Evolutionary conservation across 306 rosid species (phyloP), one percentile per base, ranked within the genome.

Genomic region (Trifolium repens): DNA sequence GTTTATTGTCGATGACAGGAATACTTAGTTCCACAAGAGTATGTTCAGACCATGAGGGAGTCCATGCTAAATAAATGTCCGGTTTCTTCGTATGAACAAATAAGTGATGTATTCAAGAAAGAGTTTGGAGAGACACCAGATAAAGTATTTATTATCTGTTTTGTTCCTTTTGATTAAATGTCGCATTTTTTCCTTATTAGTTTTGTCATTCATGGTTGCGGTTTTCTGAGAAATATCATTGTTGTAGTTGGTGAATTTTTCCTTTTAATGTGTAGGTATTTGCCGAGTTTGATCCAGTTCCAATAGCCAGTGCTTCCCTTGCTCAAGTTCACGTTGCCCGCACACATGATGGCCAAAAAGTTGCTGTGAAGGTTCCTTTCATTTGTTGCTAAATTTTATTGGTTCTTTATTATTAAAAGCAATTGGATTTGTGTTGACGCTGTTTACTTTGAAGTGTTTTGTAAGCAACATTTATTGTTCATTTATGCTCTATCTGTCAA

Each of bases 251-350:
- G 73, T 85, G 74, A 81, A 44, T 42, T 82, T 70, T 70, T 63
- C 73, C 52, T 79, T 86, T 44, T 82, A 42, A 69, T 59, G 62
- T 83, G 91, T 83, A 94, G 99, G 68, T 94, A 50, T 94, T 87
- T 79, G 66, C 93, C 15, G 96, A 94, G 81, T 91, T 94, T 40
- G 91, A 92, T 73, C 93, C 91, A 58, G 80, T 80, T 74, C 99
- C 99, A 42, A 83, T 94, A 54, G 99, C 97, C 72, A 94, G 99
- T 75, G 99, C 96, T 66, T 94, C 99, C 67, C 99, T 94, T 77
- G 97, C 99, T 79, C 99, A 94, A 85, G 99, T 94, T 82, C 97
- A 94, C 71, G 85, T 90, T 69, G 97, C 99, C 54, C 81, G 83
- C 78, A 85, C 87, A 34, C 91, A 87, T 64, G 89, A 90, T 76